Evolutionary conservation across 805 yeast genomes (phyloP).

Genomic region (Lipomyces orientalis): DNA sequence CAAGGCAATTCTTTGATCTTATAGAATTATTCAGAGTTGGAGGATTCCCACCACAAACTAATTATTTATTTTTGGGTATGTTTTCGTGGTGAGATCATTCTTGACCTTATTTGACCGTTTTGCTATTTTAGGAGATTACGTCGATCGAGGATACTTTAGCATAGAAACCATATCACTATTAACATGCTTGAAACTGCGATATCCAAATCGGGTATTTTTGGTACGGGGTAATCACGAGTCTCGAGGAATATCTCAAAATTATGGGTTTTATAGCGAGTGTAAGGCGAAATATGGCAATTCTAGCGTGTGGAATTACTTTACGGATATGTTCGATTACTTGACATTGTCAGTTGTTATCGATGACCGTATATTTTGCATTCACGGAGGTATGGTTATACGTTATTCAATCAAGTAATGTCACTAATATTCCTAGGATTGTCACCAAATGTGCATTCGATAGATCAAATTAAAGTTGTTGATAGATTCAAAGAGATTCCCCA

Average conservation of each 20-base stretch:
- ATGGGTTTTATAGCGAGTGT: constrained; percentile 96
- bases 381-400: constrained; percentile 69
- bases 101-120: constrained; percentile 1
- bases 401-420: background rate
- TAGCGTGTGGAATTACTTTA: constrained; percentile 84
- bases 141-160: constrained; percentile 91
- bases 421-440: constrained; percentile 54
- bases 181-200: constrained; percentile 81
- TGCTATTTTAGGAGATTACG: constrained; percentile 71
- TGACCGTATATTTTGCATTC: constrained; percentile 88
- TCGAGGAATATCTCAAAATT: constrained; percentile 93
- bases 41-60: constrained; percentile 91
- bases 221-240: constrained; percentile 97
- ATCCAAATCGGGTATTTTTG: constrained; percentile 80
- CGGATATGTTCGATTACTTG: constrained; percentile 90
- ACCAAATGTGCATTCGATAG: constrained; percentile 92
- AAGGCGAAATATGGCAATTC: constrained; percentile 82
- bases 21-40: constrained; percentile 93
- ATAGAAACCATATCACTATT: constrained; percentile 89
- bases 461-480: constrained; percentile 88
- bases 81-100: background rate
- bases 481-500: constrained; percentile 95
- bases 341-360: constrained; percentile 90
- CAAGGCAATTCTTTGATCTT: constrained; percentile 86
- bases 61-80: constrained; percentile 77